phyloP scores from a whole-genome alignment of 1,139 yeast genomes.

The Pichia sp. region DNA sequence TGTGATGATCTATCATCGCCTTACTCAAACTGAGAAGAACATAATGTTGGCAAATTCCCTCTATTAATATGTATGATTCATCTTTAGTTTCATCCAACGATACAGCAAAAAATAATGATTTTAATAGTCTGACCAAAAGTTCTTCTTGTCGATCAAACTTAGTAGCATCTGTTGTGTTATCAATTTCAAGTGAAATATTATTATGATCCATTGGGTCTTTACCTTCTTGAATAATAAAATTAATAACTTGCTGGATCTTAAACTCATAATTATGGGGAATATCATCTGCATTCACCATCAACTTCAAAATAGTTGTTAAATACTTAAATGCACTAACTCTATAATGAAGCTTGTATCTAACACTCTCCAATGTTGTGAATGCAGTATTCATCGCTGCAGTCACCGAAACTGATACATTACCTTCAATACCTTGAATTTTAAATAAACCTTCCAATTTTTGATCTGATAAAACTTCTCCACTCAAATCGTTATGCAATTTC shows the following conservation, averaged over 20 bases:
- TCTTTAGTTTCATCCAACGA: slow-evolving; percentile 70
- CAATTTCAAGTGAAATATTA: slow-evolving; percentile 36
- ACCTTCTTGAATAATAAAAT: slow-evolving; percentile 32
- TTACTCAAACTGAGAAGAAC: slow-evolving; percentile 71
- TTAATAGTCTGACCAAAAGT: slow-evolving; percentile 53
- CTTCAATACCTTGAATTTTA: slow-evolving; percentile 61
- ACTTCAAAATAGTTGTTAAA: slow-evolving; percentile 56
- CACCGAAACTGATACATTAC: slow-evolving; percentile 60
- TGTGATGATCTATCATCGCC: slow-evolving; percentile 64
- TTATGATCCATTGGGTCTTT: slow-evolving; percentile 19
- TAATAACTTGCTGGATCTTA: slow-evolving; percentile 43
- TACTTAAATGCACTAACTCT: slow-evolving; percentile 73
- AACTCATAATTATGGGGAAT: slow-evolving; percentile 52
- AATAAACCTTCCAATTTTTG: slow-evolving; percentile 67
- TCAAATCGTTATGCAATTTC: slow-evolving; percentile 63
- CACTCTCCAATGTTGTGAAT: slow-evolving; percentile 57
- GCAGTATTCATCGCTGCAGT: slow-evolving; percentile 85
- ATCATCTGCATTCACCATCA: slow-evolving; percentile 62
- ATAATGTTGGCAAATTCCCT: slow-evolving; percentile 71
- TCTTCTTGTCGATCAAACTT: slow-evolving; percentile 56
- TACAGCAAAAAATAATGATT: slow-evolving; percentile 66
- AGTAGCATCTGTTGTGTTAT: slow-evolving; percentile 42
- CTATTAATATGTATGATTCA: slow-evolving; percentile 57
- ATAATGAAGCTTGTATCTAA: slow-evolving; percentile 58
- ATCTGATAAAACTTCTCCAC: slow-evolving; percentile 50